Percentiles rank a stretch among this genome's conserved stretches.
Evolutionary conservation across 2,329 filamentous ascomycete species (phyloP).

Genomic region (Eurotiales sp.): DNA sequence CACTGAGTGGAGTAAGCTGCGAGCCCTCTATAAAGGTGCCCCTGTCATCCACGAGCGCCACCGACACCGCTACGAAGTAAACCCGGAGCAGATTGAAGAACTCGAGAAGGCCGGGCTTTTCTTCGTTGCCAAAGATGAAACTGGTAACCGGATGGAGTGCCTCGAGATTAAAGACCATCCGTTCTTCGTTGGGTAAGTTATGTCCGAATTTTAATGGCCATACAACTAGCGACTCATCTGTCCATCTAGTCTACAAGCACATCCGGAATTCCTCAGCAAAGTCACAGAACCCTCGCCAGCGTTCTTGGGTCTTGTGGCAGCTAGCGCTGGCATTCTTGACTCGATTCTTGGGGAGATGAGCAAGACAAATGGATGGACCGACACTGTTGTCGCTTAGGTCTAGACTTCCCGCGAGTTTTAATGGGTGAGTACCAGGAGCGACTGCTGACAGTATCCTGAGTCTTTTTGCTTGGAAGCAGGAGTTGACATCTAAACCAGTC

Average conservation of each 20-base stretch:
- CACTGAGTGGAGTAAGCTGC: constrained; percentile 74
- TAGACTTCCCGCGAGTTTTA: not conserved
- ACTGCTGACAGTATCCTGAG: no score
- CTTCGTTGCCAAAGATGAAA: constrained; percentile 77
- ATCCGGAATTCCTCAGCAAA: constrained; percentile 4
- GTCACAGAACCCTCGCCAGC: constrained; percentile 34
- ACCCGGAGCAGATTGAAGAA: constrained; percentile 68
- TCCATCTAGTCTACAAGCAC: constrained; percentile 5
- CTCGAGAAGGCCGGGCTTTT: constrained; percentile 66
- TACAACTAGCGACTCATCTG: constrained; percentile 43
- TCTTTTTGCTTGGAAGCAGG: no score
- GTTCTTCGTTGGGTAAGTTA: constrained; percentile 84
- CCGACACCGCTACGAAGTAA: constrained; percentile 87
- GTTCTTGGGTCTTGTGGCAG: constrained; percentile 79
- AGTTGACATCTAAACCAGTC: no score
- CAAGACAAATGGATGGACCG: not conserved
- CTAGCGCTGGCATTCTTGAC: constrained; percentile 62
- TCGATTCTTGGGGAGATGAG: constrained; percentile 20
- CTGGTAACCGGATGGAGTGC: constrained; percentile 75
- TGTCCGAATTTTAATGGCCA: no score
- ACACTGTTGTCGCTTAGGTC: not conserved
- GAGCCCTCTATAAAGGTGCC: constrained; percentile 64
- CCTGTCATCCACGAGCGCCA: constrained; percentile 65
- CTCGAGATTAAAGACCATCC: constrained; percentile 79
- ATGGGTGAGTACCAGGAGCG: not conserved